phyloP scores from a whole-genome alignment of 169 alveolate species.

The Babesia gibsoni region DNA sequence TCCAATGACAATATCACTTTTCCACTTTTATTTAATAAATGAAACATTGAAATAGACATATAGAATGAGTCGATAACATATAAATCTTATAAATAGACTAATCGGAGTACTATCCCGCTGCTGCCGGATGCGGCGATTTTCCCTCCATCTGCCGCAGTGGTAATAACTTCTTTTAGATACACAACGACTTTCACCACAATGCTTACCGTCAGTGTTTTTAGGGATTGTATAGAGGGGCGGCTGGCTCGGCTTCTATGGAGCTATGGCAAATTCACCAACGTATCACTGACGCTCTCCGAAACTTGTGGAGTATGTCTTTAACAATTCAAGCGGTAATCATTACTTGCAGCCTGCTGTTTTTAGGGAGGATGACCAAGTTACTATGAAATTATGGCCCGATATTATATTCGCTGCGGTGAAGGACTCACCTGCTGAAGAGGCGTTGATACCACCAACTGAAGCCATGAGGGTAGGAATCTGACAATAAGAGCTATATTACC shows the following conservation, averaged over 20 bases:
- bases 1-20: too few species aligned
- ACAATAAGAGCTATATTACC: background rate
- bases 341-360: background rate
- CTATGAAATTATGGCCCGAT: constrained; percentile 42
- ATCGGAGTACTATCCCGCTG: too few species aligned
- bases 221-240: constrained; percentile 27
- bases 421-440: constrained; percentile 15
- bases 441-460: constrained; percentile 34
- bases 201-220: too few species aligned
- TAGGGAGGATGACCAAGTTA: constrained; percentile 6
- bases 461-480: constrained; percentile 15
- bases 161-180: too few species aligned
- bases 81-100: too few species aligned
- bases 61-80: too few species aligned
- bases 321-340: background rate
- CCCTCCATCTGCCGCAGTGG: too few species aligned
- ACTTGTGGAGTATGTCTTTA: constrained; percentile 12
- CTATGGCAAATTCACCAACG: constrained; percentile 17
- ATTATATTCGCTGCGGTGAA: constrained; percentile 24
- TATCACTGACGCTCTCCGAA: constrained; percentile 1
- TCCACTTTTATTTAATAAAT: too few species aligned
- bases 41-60: too few species aligned
- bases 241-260: constrained; percentile 34
- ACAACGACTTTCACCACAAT: too few species aligned
- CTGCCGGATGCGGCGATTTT: too few species aligned